Conservation (phyloP, 805 yeast species). For the Hanseniaspora hatyaiensis region DNA sequence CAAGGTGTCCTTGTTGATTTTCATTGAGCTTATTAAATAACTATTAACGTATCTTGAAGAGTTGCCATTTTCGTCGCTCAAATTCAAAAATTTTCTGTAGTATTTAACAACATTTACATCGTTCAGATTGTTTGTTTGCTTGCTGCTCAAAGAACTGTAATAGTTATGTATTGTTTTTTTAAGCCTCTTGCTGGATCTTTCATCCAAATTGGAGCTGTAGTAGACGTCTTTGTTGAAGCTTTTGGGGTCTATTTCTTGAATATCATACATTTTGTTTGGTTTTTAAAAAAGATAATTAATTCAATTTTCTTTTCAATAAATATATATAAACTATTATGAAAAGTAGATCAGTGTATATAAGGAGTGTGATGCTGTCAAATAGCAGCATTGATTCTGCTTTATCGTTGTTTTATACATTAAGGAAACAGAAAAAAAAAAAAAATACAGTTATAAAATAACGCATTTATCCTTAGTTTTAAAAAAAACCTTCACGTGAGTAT, state of each 20-base stretch:
- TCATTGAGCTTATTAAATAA: slow-evolving; percentile 20
- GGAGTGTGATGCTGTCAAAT: background rate
- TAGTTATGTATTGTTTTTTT: slow-evolving; percentile 17
- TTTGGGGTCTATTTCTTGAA: slow-evolving; percentile 26
- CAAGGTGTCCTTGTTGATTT: slow-evolving; percentile 14
- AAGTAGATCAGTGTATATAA: too few species aligned
- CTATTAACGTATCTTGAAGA: slow-evolving; percentile 1
- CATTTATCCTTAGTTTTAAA: too few species aligned
- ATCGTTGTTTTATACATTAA: background rate
- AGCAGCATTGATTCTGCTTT: background rate
- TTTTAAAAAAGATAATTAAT: background rate
- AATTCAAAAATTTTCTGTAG: background rate
- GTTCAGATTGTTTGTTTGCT: background rate
- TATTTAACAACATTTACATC: slow-evolving; percentile 6
- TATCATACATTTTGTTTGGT: slow-evolving; percentile 21
- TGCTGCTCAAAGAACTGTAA: background rate
- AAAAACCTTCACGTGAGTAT: too few species aligned
- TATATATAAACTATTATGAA: background rate
- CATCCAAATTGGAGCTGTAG: slow-evolving; percentile 23
- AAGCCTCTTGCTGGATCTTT: slow-evolving; percentile 20
- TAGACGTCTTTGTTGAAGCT: slow-evolving; percentile 29
- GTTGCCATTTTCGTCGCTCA: slow-evolving; percentile 1
- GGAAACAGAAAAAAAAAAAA: background rate
- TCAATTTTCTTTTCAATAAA: background rate
- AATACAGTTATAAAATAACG: background rate